Evolutionary conservation across 805 yeast species (phyloP).

Genomic region (Kodamaea neixiangensis): DNA sequence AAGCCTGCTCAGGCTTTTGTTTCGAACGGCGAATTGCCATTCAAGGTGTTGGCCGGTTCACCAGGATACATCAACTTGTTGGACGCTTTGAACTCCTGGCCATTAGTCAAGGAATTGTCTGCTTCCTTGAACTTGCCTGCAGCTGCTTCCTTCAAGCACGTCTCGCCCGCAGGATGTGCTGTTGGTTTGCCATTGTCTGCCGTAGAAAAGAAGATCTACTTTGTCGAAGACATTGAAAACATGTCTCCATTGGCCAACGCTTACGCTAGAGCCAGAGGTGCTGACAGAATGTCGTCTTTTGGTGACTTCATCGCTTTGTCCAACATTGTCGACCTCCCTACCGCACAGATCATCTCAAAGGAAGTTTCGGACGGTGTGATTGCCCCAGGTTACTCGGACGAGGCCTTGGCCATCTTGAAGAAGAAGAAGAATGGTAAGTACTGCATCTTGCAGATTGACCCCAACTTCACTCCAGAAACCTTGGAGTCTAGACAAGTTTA

Average conservation of each 20-base stretch:
- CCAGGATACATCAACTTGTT: slow-evolving; percentile 97
- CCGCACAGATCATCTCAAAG: slow-evolving; percentile 94
- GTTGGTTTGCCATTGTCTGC: slow-evolving; percentile 93
- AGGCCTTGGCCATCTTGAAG: slow-evolving; percentile 83
- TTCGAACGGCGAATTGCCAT: slow-evolving; percentile 83
- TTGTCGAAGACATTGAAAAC: slow-evolving; percentile 92
- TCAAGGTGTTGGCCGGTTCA: slow-evolving; percentile 89
- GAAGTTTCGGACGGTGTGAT: slow-evolving; percentile 99
- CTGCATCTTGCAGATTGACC: slow-evolving; percentile 95
- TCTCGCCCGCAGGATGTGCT: slow-evolving; percentile 98
- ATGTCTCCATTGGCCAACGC: slow-evolving; percentile 96
- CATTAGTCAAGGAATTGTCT: slow-evolving; percentile 93
- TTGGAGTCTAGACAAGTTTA: slow-evolving; percentile 92
- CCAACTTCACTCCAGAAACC: slow-evolving; percentile 80
- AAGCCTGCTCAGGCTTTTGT: slow-evolving; percentile 98
- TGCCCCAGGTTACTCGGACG: slow-evolving; percentile 95
- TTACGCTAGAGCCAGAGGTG: slow-evolving; percentile 99
- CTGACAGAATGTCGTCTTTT: slow-evolving; percentile 98
- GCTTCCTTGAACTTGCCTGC: slow-evolving; percentile 96
- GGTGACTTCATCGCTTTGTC: slow-evolving; percentile 98
- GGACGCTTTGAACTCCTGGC: slow-evolving; percentile 98
- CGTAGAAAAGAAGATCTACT: slow-evolving; percentile 90
- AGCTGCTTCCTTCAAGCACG: slow-evolving; percentile 98
- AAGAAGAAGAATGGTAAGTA: slow-evolving; percentile 97
- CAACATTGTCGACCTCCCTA: slow-evolving; percentile 92